Evolutionary conservation across 345 rosid genomes (phyloP).

Genomic region (Moringa oleifera): DNA sequence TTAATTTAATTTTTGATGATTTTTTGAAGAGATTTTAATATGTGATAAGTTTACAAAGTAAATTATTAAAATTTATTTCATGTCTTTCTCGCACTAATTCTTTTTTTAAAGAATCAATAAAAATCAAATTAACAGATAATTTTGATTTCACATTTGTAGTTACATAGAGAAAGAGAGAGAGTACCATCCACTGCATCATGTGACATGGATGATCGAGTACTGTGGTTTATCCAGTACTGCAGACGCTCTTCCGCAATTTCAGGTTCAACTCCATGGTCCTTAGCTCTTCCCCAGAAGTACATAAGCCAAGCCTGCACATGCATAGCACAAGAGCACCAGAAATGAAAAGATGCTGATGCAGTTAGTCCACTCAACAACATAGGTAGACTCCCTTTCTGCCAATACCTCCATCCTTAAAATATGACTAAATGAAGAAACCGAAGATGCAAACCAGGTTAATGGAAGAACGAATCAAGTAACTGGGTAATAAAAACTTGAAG

Average conservation of each 20-base stretch:
- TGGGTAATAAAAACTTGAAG: not conserved
- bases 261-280: slow-evolving; percentile 53
- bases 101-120: no score
- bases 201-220: slow-evolving; percentile 38
- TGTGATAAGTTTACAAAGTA: no score
- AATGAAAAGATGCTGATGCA: not conserved
- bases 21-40: no score
- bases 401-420: no score
- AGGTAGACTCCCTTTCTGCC: not conserved
- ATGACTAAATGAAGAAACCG: not conserved
- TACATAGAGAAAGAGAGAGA: not conserved
- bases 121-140: no score
- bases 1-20: no score
- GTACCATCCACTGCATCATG: slow-evolving; percentile 89
- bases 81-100: no score
- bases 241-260: slow-evolving; percentile 80
- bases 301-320: slow-evolving; percentile 72
- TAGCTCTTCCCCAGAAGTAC: slow-evolving; percentile 87
- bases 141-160: no score
- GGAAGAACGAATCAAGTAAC: not conserved
- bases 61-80: no score
- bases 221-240: slow-evolving; percentile 58
- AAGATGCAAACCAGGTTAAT: not conserved
- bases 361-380: not conserved
- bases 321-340: not conserved